Percentiles rank a stretch among this genome's conserved stretches.
Evolutionary conservation across 441 rosid genomes (phyloP).

Genomic region (Brassica balearica): DNA sequence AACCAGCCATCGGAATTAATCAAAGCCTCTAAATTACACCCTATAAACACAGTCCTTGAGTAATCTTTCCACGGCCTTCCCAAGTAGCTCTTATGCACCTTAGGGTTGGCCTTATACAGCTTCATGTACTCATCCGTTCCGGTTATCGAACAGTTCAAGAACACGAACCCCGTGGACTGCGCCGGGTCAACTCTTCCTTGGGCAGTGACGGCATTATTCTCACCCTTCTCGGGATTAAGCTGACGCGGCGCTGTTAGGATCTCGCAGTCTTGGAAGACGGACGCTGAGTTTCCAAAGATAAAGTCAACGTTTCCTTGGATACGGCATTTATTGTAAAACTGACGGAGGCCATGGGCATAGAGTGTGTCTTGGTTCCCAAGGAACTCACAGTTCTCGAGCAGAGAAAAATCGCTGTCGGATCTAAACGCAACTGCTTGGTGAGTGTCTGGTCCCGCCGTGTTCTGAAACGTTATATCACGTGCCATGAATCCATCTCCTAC

Average conservation of each 20-base stretch:
- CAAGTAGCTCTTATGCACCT: constrained; percentile 59
- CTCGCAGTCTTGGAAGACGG: constrained; percentile 64
- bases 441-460: constrained; percentile 74
- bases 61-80: constrained; percentile 95
- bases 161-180: constrained; percentile 69
- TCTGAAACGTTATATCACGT: constrained; percentile 66
- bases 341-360: constrained; percentile 79
- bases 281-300: constrained; percentile 82
- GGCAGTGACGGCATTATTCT: constrained; percentile 73
- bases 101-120: constrained; percentile 48
- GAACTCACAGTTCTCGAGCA: constrained; percentile 75
- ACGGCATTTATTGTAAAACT: constrained; percentile 71
- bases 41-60: constrained; percentile 67
- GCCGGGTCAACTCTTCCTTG: constrained; percentile 83
- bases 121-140: constrained; percentile 77
- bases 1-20: constrained; percentile 68
- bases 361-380: constrained; percentile 86
- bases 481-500: constrained; percentile 92
- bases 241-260: constrained; percentile 68
- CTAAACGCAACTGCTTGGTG: constrained; percentile 90
- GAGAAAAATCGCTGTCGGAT: constrained; percentile 73
- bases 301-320: constrained; percentile 84
- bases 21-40: constrained; percentile 57
- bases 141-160: constrained; percentile 66
- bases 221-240: constrained; percentile 51